A percentile compares a stretch with the other conserved stretches of the same genome.
These are phyloP conservation scores for Citrus sinensis DNA, from an alignment of 345 rosid species.

Conservation along the genomic window DVS_A1.0 CM039166.1:17059501-17060000, in stretches of 20 bases:
- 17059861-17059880: too few species aligned
- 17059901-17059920: too few species aligned
- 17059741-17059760: background rate
- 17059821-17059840: too few species aligned
- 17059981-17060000: too few species aligned
- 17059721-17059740: background rate
- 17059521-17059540: constrained; percentile 22
- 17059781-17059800: too few species aligned
- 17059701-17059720: background rate
- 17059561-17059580: constrained; percentile 17
- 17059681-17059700: background rate
- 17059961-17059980: too few species aligned
- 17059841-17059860: too few species aligned
- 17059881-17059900: too few species aligned
- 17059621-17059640: constrained; percentile 29
- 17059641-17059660: constrained; percentile 21
- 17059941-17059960: too few species aligned
- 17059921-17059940: too few species aligned
- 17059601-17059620: constrained; percentile 29
- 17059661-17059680: background rate
- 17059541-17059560: constrained; percentile 26
- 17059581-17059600: constrained; percentile 16
- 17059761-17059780: background rate
- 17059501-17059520: constrained; percentile 8
- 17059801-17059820: too few species aligned